Conservation (phyloP, 768 basidiomycete species). For the Boletus sp. region DNA sequence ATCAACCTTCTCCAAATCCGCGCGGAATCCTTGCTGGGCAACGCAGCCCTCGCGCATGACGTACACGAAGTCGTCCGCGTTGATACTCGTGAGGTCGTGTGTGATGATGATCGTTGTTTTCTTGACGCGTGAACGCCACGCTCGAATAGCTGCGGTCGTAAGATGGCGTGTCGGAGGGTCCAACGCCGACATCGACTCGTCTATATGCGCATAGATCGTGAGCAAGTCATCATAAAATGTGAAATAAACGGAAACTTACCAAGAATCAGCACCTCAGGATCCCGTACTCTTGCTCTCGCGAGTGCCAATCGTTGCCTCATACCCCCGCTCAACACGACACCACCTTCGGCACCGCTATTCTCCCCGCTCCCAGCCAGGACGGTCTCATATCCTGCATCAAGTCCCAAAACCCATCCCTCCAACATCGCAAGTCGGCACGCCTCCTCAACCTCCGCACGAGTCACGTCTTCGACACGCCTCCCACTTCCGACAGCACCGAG, state of each 20-base stretch:
- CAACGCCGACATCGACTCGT: constrained; percentile 79
- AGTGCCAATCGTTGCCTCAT: constrained; percentile 90
- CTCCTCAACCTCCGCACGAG: constrained; percentile 66
- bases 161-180: constrained; percentile 84
- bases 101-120: constrained; percentile 68
- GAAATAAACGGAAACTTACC: constrained; percentile 49
- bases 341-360: constrained; percentile 40
- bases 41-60: constrained; percentile 79
- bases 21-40: constrained; percentile 84
- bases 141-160: constrained; percentile 69
- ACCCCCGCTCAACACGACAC: constrained; percentile 81
- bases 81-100: constrained; percentile 88
- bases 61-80: constrained; percentile 79
- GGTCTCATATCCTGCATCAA: constrained; percentile 91
- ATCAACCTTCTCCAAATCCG: constrained; percentile 60
- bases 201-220: constrained; percentile 32
- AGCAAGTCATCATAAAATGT: not conserved
- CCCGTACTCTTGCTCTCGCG: constrained; percentile 78
- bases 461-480: constrained; percentile 47
- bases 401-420: constrained; percentile 78
- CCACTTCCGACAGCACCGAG: constrained; percentile 59
- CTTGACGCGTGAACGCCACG: constrained; percentile 58
- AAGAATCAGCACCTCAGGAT: constrained; percentile 87
- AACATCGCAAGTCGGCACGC: constrained; percentile 84
- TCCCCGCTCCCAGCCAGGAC: constrained; percentile 48